Percentiles rank a stretch among this genome's conserved stretches.
phyloP scores from a whole-genome alignment of 331 rosid species.

The Quercus tomentella region DNA sequence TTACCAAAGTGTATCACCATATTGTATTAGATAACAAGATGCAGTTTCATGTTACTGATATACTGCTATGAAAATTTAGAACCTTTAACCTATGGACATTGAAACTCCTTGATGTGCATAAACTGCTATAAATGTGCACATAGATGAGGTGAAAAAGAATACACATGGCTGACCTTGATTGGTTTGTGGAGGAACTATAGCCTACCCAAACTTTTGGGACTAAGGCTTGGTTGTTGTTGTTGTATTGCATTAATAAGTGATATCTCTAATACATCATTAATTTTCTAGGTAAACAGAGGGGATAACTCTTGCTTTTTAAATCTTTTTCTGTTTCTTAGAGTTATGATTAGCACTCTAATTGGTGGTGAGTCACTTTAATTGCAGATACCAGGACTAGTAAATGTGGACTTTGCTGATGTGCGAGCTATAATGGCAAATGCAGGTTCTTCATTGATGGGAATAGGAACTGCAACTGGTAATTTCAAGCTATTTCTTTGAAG shows the following conservation, averaged over 20 bases:
- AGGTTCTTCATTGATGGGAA: conserved; percentile 98
- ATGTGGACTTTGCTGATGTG: conserved; percentile 97
- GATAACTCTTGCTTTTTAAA: neutral
- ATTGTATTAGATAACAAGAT: neutral
- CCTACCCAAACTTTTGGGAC: no score
- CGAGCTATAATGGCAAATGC: conserved; percentile 99
- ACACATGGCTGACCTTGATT: no score
- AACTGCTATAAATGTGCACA: neutral
- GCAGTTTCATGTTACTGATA: neutral
- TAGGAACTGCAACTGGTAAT: conserved; percentile 99
- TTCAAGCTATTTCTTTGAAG: neutral
- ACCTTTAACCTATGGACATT: neutral
- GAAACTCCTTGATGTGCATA: neutral
- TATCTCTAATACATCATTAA: neutral
- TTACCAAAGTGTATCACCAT: neutral
- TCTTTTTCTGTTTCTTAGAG: neutral
- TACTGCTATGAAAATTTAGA: neutral
- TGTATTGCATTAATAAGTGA: neutral
- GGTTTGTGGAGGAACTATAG: no score
- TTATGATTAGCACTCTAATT: neutral
- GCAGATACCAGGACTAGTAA: conserved; percentile 94
- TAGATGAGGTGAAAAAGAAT: neutral
- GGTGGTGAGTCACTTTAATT: conserved; percentile 14
- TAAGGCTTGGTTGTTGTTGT: no score
- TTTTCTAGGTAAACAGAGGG: neutral